Evolutionary conservation across 768 basidiomycete genomes (phyloP).

Genomic region (Termitomyces sp.): DNA sequence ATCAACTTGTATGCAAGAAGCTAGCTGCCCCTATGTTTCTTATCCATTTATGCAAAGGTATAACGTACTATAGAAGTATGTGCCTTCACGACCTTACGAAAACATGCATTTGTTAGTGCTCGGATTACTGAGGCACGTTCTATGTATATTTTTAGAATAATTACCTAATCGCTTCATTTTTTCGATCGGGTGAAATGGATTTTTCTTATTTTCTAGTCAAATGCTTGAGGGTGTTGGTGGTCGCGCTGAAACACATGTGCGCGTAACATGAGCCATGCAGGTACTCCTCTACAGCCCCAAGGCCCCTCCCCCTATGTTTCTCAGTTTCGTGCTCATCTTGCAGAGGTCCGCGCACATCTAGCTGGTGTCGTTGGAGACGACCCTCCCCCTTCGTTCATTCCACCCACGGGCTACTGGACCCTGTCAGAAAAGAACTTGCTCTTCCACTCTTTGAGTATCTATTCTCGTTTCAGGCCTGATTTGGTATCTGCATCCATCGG

Average conservation of each 20-base stretch:
- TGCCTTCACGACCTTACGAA: background rate
- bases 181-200: background rate
- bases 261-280: slow-evolving; percentile 17
- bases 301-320: slow-evolving; percentile 15
- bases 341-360: slow-evolving; percentile 32
- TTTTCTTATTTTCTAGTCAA: background rate
- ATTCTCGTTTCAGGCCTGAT: slow-evolving; percentile 76
- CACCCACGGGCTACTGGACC: slow-evolving; percentile 56
- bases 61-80: background rate
- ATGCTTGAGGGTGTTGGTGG: slow-evolving; percentile 4
- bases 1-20: background rate
- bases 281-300: background rate
- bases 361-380: slow-evolving; percentile 25
- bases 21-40: background rate
- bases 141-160: background rate
- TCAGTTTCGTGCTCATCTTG: slow-evolving; percentile 31
- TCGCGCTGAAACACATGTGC: slow-evolving; percentile 10
- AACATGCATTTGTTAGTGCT: background rate
- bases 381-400: slow-evolving; percentile 29
- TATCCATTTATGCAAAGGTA: background rate
- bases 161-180: background rate
- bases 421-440: slow-evolving; percentile 64
- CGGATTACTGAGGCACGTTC: too few species aligned
- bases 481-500: slow-evolving; percentile 66
- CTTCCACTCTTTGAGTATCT: slow-evolving; percentile 62